Conservation (phyloP, 768 basidiomycete genomes). For the Myochromella boudieri region DNA sequence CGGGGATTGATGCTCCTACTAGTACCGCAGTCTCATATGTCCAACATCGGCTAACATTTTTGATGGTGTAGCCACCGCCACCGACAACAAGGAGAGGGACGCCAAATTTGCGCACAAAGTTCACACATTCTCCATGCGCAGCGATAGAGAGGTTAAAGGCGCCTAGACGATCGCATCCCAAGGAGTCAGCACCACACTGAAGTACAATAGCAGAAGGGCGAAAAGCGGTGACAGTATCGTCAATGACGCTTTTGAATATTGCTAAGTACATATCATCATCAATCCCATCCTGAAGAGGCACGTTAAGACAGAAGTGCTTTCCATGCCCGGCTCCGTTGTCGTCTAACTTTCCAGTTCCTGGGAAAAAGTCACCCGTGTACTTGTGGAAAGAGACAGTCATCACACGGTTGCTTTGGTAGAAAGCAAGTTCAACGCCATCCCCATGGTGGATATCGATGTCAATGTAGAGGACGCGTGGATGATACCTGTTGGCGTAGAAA, state of each 20-base stretch:
- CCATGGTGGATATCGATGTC: slow-evolving; percentile 99
- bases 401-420: slow-evolving; percentile 97
- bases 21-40: slow-evolving; percentile 96
- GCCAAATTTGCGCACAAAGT: slow-evolving; percentile 91
- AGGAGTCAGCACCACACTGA: slow-evolving; percentile 95
- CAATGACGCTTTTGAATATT: slow-evolving; percentile 94
- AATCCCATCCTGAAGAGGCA: slow-evolving; percentile 93
- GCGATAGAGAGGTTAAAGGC: slow-evolving; percentile 98
- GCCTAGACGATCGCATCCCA: slow-evolving; percentile 92
- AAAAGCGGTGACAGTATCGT: slow-evolving; percentile 88
- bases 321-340: slow-evolving; percentile 88
- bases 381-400: slow-evolving; percentile 99
- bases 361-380: slow-evolving; percentile 98
- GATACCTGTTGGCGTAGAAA: slow-evolving; percentile 55
- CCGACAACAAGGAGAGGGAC: slow-evolving; percentile 91
- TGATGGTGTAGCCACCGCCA: slow-evolving; percentile 95
- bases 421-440: slow-evolving; percentile 96
- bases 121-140: slow-evolving; percentile 97
- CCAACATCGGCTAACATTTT: slow-evolving; percentile 98
- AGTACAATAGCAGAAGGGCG: slow-evolving; percentile 89
- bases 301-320: slow-evolving; percentile 94
- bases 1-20: slow-evolving; percentile 78
- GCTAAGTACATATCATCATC: slow-evolving; percentile 97
- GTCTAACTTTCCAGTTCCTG: slow-evolving; percentile 93
- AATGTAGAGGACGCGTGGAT: slow-evolving; percentile 94